phyloP scores from a whole-genome alignment of 2,329 filamentous ascomycete species.

The Exophiala oligosperma region DNA sequence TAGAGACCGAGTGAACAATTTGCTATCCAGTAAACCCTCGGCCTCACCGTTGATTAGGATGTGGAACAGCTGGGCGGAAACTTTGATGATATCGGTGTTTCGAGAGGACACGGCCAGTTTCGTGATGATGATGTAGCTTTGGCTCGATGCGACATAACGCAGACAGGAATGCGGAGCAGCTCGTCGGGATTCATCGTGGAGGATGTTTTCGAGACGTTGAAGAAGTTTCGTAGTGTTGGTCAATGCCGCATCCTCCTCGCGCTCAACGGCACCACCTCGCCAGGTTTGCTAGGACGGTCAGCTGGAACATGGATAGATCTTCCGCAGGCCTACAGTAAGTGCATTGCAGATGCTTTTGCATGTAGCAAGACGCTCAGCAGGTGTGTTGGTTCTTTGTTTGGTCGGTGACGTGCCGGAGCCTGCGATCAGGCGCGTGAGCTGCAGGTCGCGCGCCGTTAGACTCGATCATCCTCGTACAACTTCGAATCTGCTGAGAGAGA shows the following conservation, averaged over 20 bases:
- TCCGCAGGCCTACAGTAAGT: conserved; percentile 47
- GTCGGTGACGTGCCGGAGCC: conserved; percentile 51
- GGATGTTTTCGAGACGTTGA: conserved; percentile 62
- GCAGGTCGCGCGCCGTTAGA: conserved; percentile 18
- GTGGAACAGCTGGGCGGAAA: conserved; percentile 83
- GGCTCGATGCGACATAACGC: conserved; percentile 77
- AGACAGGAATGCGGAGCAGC: conserved; percentile 91
- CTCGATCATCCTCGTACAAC: conserved; percentile 14
- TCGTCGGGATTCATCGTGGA: conserved; percentile 85
- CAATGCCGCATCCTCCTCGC: conserved; percentile 53
- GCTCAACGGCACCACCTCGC: conserved; percentile 55
- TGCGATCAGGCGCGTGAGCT: conserved; percentile 65
- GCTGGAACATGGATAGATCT: background rate
- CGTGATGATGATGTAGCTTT: conserved; percentile 85
- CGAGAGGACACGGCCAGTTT: conserved; percentile 84
- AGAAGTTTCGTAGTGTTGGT: conserved; percentile 54
- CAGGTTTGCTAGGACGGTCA: conserved; percentile 55
- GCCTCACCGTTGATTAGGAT: conserved; percentile 95
- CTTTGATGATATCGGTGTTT: conserved; percentile 81
- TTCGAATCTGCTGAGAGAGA: background rate
- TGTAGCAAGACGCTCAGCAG: conserved; percentile 60
- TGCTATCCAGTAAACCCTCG: conserved; percentile 87
- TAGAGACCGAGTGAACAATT: conserved; percentile 79
- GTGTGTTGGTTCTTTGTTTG: conserved; percentile 53
- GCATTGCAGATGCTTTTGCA: conserved; percentile 64